Evolutionary conservation across 768 basidiomycete species (phyloP), one percentile per base, ranked within the genome.

Genomic region (Rhodotorula taiwanensis): DNA sequence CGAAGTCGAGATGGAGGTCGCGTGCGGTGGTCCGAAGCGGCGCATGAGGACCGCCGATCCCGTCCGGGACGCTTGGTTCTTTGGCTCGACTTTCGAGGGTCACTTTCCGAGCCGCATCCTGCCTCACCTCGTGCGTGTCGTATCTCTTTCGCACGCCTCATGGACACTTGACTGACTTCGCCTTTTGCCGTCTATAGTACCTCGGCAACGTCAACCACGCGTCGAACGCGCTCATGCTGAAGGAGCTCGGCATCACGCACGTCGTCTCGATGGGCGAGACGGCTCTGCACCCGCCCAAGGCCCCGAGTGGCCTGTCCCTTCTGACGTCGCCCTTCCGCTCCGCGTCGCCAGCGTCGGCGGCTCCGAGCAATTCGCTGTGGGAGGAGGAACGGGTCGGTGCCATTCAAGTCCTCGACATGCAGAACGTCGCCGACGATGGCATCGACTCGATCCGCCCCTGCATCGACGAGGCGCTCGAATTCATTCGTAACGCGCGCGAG

Each of bases 251-350:
- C 30, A 93, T 98, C 72, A 94, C 92, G 4, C 93, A 98, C 74
- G 92, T 98, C 66, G 92, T 98, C 33, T 92, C 89, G 14, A 91
- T 97, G 5, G 94, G 94, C 52, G 94, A 97, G 79, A 91, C 89
- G 64, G 89, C 93, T 16, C 83, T 95, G 28, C 80, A 87, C 5
- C 89, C 91, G 8, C 89, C 90, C 23, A 79, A 43, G n/a, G 50
- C 56, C 15, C 50, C 66, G 49, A 27, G 48, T 2, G 33, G 52
- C 48, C 57, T 67, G 60, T 57, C 71, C 23, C 36, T 53, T 47
- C 28, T 62, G 62, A 41, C 57, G 33, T 52, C 62, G 8, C 52
- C 58, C 36, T 66, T 66, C 45, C 59, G 58, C 34, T n/a, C 56
- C 20, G 51, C 53, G 34, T 47, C 52, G 48, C 28, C 45, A 18